Conservation (phyloP, 2,329 filamentous ascomycete genomes). For the Phialophora tarda region DNA sequence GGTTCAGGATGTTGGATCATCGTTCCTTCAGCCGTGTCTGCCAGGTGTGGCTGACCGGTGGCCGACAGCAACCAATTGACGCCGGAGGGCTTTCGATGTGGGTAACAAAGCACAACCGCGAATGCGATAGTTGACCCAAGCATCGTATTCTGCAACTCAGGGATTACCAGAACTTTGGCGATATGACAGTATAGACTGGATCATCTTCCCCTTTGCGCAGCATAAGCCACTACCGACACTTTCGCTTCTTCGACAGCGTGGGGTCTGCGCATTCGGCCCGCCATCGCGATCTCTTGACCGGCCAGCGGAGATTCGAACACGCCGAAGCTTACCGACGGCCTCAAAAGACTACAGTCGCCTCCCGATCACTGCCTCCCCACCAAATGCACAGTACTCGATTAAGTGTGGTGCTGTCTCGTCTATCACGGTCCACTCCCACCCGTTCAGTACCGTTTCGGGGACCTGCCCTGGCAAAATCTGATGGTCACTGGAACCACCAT, state of each 20-base stretch:
- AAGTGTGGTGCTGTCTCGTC: conserved; percentile 14
- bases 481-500: conserved; percentile 15
- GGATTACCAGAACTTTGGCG: background rate
- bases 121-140: background rate
- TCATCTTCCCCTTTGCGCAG: background rate
- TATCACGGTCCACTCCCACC: conserved; percentile 5
- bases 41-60: background rate
- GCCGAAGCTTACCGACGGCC: background rate
- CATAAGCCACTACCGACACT: background rate
- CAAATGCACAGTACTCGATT: background rate
- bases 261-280: background rate
- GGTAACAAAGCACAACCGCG: background rate
- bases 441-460: conserved; percentile 4
- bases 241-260: background rate
- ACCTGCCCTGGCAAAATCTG: background rate
- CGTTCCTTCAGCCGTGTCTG: background rate
- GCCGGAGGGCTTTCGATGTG: background rate
- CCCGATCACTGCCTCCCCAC: background rate
- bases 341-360: conserved; percentile 1
- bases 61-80: background rate
- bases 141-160: background rate
- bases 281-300: background rate
- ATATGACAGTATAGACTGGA: background rate
- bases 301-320: background rate
- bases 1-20: conserved; percentile 7